A percentile compares a stretch with the other conserved stretches of the same genome.
Conservation (phyloP, 2,329 filamentous ascomycete genomes). For the Leptographium galeiforme region DNA sequence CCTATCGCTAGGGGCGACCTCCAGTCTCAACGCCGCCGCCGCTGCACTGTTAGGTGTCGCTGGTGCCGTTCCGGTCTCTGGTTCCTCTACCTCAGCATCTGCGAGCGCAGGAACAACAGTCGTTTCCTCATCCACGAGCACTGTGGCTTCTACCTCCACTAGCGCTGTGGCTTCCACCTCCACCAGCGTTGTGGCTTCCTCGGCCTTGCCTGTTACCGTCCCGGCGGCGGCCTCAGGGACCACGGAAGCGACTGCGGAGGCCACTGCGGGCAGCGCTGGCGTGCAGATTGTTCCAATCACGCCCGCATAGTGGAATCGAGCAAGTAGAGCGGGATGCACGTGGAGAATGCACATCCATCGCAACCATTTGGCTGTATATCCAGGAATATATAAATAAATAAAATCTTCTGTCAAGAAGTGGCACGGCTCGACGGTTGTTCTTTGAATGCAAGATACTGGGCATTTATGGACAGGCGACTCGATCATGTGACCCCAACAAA, state of each 20-base stretch:
- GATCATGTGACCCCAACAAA: no score
- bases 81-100: background rate
- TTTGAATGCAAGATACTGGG: no score
- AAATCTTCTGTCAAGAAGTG: no score
- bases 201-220: no score
- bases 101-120: background rate
- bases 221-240: no score
- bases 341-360: no score
- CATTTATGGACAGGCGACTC: no score
- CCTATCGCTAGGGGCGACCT: conserved; percentile 11
- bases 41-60: conserved; percentile 2
- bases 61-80: background rate
- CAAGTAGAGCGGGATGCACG: no score
- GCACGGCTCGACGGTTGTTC: no score
- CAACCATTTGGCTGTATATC: no score
- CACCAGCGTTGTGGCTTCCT: no score
- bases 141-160: background rate
- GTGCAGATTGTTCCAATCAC: conserved; percentile 8
- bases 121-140: background rate
- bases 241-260: background rate
- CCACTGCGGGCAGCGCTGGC: conserved; percentile 4
- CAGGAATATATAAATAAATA: no score
- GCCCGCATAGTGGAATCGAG: background rate
- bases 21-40: conserved; percentile 6
- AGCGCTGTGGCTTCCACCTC: background rate